Evolutionary conservation across 2,329 filamentous ascomycete species (phyloP).

Genomic region (Talaromyces sp.): DNA sequence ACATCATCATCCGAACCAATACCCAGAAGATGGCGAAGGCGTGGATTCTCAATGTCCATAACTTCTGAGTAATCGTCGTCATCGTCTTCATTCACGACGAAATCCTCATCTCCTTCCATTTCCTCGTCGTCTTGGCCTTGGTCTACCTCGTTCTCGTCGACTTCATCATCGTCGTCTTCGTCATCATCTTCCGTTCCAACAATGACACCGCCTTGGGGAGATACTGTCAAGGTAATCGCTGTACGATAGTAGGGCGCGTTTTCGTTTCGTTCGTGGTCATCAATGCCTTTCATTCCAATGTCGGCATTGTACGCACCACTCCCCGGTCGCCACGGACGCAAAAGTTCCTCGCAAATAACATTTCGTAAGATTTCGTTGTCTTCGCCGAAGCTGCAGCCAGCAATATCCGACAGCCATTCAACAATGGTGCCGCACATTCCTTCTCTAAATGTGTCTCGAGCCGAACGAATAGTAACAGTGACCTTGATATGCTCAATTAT

Average conservation of each 20-base stretch:
- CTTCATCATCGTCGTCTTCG: slow-evolving; percentile 37
- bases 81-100: slow-evolving; percentile 44
- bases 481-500: slow-evolving; percentile 94
- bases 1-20: slow-evolving; percentile 46
- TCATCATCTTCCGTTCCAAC: slow-evolving; percentile 50
- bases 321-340: slow-evolving; percentile 81
- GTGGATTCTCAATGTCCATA: slow-evolving; percentile 27
- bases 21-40: slow-evolving; percentile 23
- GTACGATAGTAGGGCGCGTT: slow-evolving; percentile 29
- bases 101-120: slow-evolving; percentile 21
- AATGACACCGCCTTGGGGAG: slow-evolving; percentile 41
- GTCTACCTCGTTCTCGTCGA: slow-evolving; percentile 43
- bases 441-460: slow-evolving; percentile 92
- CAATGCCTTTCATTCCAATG: slow-evolving; percentile 73
- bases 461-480: slow-evolving; percentile 89
- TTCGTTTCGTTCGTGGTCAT: slow-evolving; percentile 73
- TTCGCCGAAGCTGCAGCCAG: slow-evolving; percentile 77
- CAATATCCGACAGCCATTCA: slow-evolving; percentile 91
- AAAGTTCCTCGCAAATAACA: slow-evolving; percentile 84
- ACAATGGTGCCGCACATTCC: slow-evolving; percentile 99
- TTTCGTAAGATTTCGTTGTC: slow-evolving; percentile 76
- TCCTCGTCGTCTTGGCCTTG: slow-evolving; percentile 22
- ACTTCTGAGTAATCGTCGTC: slow-evolving; percentile 46
- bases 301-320: slow-evolving; percentile 77
- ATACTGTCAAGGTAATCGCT: slow-evolving; percentile 40